These are phyloP conservation scores for Wickerhamomyces chambardii DNA, from an alignment of 805 yeast genomes.

Conservation along the genomic window DNA sequence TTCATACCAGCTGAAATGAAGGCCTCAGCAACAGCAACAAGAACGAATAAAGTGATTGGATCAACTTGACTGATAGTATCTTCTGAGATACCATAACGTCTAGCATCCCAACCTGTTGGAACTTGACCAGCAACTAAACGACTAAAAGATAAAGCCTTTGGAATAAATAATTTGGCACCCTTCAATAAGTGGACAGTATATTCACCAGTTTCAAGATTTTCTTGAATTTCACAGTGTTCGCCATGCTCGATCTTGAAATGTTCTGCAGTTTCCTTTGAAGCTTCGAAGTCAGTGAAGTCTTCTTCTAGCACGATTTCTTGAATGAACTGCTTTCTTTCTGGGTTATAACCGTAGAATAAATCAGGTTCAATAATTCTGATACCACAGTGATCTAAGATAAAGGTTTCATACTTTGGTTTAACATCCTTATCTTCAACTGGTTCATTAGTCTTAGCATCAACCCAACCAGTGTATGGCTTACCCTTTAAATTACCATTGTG, in stretches of 20 bases:
- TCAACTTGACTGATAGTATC: constrained; percentile 93
- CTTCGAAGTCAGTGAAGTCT: constrained; percentile 92
- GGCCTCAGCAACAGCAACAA: constrained; percentile 94
- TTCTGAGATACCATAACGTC: constrained; percentile 88
- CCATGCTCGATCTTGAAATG: constrained; percentile 93
- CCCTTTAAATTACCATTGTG: constrained; percentile 88
- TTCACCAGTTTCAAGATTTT: constrained; percentile 84
- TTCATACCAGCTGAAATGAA: constrained; percentile 90
- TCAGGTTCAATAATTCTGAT: constrained; percentile 96
- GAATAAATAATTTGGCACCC: constrained; percentile 88
- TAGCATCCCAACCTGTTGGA: constrained; percentile 98
- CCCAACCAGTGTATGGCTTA: constrained; percentile 94
- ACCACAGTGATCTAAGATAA: constrained; percentile 90
- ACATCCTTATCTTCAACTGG: constrained; percentile 95
- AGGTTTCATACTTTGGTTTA: constrained; percentile 83
- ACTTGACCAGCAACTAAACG: constrained; percentile 74
- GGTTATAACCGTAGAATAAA: constrained; percentile 88
- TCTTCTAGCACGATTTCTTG: constrained; percentile 97
- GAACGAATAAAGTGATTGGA: constrained; percentile 85
- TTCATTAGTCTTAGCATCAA: constrained; percentile 84
- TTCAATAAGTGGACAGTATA: constrained; percentile 82
- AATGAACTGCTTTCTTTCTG: constrained; percentile 82
- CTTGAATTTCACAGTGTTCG: constrained; percentile 86
- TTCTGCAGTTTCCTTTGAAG: constrained; percentile 91
- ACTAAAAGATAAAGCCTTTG: constrained; percentile 66